Evolutionary conservation across 495 filamentous ascomycete genomes (phyloP).

Genomic region (Neurospora sp.): DNA sequence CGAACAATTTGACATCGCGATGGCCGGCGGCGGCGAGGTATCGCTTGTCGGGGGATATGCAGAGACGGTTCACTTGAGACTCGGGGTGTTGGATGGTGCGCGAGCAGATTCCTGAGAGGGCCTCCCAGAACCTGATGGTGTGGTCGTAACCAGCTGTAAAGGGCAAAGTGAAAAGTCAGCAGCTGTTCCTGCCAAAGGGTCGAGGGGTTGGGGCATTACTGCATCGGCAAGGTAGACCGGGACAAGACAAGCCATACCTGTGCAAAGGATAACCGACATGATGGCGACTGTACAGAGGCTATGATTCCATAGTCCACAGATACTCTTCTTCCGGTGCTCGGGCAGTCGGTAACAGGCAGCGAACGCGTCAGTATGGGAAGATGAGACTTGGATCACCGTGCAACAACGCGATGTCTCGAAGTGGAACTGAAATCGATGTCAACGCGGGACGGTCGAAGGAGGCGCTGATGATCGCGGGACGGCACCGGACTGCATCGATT

Average conservation of each 20-base stretch:
- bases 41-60: constrained; percentile 95
- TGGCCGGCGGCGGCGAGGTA: constrained; percentile 92
- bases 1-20: constrained; percentile 91
- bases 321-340: neutral
- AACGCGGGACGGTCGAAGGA: neutral
- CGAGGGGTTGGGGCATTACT: neutral
- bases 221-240: neutral
- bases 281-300: constrained; percentile 10
- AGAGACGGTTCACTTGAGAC: constrained; percentile 95
- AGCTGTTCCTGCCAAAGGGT: neutral
- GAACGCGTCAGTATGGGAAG: neutral
- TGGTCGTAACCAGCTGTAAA: constrained; percentile 89
- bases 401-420: neutral
- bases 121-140: constrained; percentile 98
- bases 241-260: constrained; percentile 44
- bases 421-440: neutral
- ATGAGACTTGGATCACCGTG: neutral
- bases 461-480: neutral
- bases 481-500: neutral
- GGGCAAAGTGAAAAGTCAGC: neutral
- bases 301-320: constrained; percentile 10
- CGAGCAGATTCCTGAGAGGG: constrained; percentile 92
- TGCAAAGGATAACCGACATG: constrained; percentile 86
- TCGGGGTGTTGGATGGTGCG: constrained; percentile 96
- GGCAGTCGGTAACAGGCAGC: neutral